A percentile compares a stretch with the other conserved stretches of the same genome.
These are phyloP conservation scores for Monilinia fructigena DNA, from an alignment of 2,329 filamentous ascomycete species.

Conservation along the genomic window DNA sequence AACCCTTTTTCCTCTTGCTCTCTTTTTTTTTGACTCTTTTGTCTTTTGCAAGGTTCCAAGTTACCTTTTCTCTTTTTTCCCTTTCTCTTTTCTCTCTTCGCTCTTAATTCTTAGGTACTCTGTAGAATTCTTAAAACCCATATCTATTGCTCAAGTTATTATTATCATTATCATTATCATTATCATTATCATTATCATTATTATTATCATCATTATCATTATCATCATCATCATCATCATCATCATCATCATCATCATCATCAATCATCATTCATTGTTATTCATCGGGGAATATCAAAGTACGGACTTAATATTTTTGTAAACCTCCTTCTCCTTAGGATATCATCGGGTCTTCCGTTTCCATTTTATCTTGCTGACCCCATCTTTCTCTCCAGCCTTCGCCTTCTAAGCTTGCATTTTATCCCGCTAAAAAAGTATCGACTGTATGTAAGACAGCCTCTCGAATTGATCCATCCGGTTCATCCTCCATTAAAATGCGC, in stretches of 20 bases:
- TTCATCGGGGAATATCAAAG: no score
- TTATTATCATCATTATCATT: no score
- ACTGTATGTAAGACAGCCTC: conserved; percentile 1
- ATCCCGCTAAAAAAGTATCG: background rate
- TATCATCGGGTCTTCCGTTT: no score
- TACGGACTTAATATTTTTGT: no score
- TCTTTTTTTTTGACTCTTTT: background rate
- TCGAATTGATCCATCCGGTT: background rate
- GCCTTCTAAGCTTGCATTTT: background rate
- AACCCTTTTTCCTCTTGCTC: background rate
- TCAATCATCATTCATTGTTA: background rate
- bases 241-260: no score
- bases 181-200: no score
- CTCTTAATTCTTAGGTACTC: background rate
- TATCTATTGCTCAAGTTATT: background rate
- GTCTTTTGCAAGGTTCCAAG: background rate
- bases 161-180: no score
- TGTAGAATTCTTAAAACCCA: background rate
- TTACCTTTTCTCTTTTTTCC: background rate
- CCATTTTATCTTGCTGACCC: background rate
- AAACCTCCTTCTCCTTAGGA: no score
- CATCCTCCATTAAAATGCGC: background rate
- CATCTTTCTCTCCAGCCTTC: conserved; percentile 12
- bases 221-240: no score
- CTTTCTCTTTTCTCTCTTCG: background rate